Percentiles rank a stretch among this genome's conserved stretches.
phyloP scores from a whole-genome alignment of 495 filamentous ascomycete species.

The Hypoxylon lienhwacheense region DNA sequence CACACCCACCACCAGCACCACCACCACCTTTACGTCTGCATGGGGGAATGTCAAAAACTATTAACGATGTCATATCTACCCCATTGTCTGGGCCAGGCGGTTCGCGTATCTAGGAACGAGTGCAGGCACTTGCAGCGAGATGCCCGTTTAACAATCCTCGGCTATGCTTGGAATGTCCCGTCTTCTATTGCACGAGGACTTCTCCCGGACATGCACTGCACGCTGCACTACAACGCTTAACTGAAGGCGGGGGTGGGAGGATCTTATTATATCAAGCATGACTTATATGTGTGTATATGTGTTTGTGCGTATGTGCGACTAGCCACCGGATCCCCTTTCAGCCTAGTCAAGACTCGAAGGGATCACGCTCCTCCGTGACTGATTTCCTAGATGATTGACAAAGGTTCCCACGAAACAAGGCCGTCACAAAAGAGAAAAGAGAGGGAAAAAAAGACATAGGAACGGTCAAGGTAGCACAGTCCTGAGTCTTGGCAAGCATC shows the following conservation, averaged over 20 bases:
- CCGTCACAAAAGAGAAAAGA: constrained; percentile 14
- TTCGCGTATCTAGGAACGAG: constrained; percentile 32
- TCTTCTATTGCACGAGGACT: constrained; percentile 38
- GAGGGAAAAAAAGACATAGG: constrained; percentile 11
- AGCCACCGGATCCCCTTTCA: constrained; percentile 35
- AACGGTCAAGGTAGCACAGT: constrained; percentile 15
- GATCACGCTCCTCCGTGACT: constrained; percentile 36
- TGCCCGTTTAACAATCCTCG: constrained; percentile 28
- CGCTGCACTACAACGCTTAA: constrained; percentile 37
- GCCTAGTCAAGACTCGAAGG: constrained; percentile 37
- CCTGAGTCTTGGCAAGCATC: constrained; percentile 26
- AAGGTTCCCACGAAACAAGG: constrained; percentile 25
- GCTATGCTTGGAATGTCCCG: constrained; percentile 31
- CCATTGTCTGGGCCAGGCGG: constrained; percentile 34
- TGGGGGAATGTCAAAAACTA: constrained; percentile 6
- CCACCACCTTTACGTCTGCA: constrained; percentile 18
- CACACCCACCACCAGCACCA: too few relatives aligned
- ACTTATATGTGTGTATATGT: too few relatives aligned
- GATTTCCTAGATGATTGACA: constrained; percentile 36
- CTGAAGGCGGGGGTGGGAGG: constrained; percentile 24
- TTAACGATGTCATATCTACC: constrained; percentile 34
- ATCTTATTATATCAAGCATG: too few relatives aligned
- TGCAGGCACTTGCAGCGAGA: constrained; percentile 31
- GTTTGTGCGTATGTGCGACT: too few relatives aligned
- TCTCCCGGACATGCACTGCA: constrained; percentile 36